Base-by-base conservation (phyloP, 1,284 basidiomycete species). In the Apiotrichum porosum region DNA sequence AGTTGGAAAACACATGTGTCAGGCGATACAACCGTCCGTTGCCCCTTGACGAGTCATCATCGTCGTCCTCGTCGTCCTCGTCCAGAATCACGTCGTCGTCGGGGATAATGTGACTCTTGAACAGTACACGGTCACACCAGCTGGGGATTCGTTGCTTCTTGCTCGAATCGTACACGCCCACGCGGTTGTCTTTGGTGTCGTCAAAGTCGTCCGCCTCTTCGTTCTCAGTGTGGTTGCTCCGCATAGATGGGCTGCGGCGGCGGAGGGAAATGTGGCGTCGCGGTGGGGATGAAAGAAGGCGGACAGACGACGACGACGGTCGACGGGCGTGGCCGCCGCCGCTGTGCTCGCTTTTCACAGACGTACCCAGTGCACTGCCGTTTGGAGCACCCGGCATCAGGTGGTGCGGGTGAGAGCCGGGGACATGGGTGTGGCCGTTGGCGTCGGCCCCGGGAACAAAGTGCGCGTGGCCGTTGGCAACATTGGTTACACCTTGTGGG, bases 81-180 rank as follows among this genome's bases (percentile, higher is more conserved):
- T 28, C 26, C 8, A 14, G 13, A 24, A 28, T 19, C 6, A 13
- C 42, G 5, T 48, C 40, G 6, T 42, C 40, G 49, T 68, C 68
- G 9, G 69, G 64, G 13, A 60, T 52, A 24, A 72, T 54, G 38
- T 66, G 65, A 0, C 68, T 57, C 49, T 72, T 74, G 71, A 68
- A 75, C 5, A 75, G 56, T 4, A 75, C 69, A 15, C 73, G 58
- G 49, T 75, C 73, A 52, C 73, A 75, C 77, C 77, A 78, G 37
- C 71, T 74, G 0, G 77, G 77, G 1, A 78, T 74, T 18, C 77
- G 61, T 58, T 77, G 75, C 58, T 78, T 78, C 44, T 77, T 72
- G 21, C 71, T 74, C 15, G 73, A 73, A 47, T 78, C 77, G 58
- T 77, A 78, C 5, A 73, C 70, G 15, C 76, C 75, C 34, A 67